phyloP scores from a whole-genome alignment of 768 basidiomycete species.

The Paxillus involutus region DNA sequence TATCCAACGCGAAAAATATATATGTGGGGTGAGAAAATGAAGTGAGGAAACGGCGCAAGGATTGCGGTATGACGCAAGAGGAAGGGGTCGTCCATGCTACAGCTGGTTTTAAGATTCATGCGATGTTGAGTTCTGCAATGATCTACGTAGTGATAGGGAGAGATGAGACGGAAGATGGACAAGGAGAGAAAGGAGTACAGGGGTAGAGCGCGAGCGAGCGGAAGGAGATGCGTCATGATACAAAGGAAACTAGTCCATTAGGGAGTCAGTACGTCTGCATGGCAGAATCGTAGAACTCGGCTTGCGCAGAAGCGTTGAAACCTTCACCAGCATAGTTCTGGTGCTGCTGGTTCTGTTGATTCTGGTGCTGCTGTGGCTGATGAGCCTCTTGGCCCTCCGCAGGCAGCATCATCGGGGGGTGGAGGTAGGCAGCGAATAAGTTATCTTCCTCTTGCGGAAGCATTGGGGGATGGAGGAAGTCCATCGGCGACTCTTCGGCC shows the following conservation, averaged over 20 bases:
- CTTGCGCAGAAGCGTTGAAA: conserved; percentile 15
- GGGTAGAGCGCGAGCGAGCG: background rate
- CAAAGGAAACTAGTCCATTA: background rate
- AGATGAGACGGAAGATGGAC: background rate
- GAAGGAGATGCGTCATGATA: background rate
- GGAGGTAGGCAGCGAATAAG: conserved; percentile 52
- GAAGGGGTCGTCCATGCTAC: background rate
- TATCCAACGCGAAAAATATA: background rate
- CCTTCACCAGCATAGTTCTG: conserved; percentile 19
- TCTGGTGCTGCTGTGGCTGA: conserved; percentile 20
- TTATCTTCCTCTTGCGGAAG: conserved; percentile 65
- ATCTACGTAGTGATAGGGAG: background rate
- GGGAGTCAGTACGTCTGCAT: conserved; percentile 33
- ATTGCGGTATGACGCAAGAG: background rate
- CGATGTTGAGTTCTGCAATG: background rate
- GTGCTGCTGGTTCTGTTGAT: conserved; percentile 18
- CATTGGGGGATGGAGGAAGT: conserved; percentile 67
- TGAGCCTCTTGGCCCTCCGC: conserved; percentile 31
- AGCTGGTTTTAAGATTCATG: background rate
- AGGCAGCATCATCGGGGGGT: conserved; percentile 55
- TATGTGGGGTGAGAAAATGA: background rate
- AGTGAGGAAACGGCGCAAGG: background rate
- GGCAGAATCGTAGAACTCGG: conserved; percentile 35
- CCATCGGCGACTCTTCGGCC: conserved; percentile 65
- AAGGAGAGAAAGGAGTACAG: background rate